Percentiles rank a stretch among this genome's conserved stretches.
phyloP scores from a whole-genome alignment of 2,329 filamentous ascomycete genomes.

The Keithomyces neogunnii region DNA sequence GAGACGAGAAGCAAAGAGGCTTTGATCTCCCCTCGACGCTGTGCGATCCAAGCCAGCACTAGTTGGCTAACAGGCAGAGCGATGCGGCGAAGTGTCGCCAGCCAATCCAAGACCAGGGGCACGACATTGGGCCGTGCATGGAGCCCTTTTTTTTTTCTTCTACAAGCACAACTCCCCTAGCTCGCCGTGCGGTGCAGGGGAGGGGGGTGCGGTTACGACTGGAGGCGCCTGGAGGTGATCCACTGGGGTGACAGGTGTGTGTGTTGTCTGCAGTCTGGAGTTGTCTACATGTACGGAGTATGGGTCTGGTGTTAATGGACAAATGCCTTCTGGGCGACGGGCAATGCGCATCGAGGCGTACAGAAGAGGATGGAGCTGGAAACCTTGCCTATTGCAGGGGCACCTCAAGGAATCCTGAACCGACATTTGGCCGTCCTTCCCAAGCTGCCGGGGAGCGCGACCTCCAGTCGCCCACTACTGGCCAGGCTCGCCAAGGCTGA shows the following conservation, averaged over 20 bases:
- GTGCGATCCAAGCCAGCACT: not conserved
- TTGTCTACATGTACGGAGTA: too few species aligned
- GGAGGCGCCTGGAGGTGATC: too few species aligned
- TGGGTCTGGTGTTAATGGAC: too few species aligned
- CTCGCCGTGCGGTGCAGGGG: constrained; percentile 1
- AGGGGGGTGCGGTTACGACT: not conserved
- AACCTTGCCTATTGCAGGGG: not conserved
- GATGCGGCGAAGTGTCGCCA: constrained; percentile 11
- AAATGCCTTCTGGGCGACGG: too few species aligned
- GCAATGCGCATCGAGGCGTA: not conserved
- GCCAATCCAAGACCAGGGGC: constrained; percentile 11
- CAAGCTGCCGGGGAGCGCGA: not conserved
- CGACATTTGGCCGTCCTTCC: not conserved
- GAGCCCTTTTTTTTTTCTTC: constrained; percentile 5
- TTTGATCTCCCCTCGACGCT: constrained; percentile 8
- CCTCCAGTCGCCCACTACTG: not conserved
- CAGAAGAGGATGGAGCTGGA: not conserved
- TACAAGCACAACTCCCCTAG: not conserved
- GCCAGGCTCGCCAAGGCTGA: not conserved
- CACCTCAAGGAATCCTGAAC: constrained; percentile 2
- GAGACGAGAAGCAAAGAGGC: constrained; percentile 15
- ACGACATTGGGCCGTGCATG: constrained; percentile 13
- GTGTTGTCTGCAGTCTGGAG: too few species aligned
- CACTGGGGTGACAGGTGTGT: too few species aligned
- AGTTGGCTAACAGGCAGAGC: constrained; percentile 4